Evolutionary conservation across 2,329 filamentous ascomycete genomes (phyloP).

Genomic region (Trichoderma pleuroti): DNA sequence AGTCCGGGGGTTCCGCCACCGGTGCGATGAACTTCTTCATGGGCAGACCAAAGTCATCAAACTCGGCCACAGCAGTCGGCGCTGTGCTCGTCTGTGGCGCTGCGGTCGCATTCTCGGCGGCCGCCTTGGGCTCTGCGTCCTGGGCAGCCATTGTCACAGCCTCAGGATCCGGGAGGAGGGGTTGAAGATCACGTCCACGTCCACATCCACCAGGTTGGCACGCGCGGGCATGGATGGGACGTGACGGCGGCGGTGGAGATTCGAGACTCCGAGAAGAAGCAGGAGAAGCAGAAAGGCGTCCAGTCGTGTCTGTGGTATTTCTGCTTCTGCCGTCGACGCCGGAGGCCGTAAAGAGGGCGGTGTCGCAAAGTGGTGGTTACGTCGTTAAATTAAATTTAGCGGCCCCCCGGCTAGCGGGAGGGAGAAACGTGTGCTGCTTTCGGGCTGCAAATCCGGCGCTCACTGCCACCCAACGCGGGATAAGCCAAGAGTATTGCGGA

Average conservation of each 20-base stretch:
- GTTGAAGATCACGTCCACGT: slow-evolving; percentile 26
- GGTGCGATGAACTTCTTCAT: slow-evolving; percentile 49
- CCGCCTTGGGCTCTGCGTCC: slow-evolving; percentile 28
- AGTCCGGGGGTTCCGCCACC: slow-evolving; percentile 20
- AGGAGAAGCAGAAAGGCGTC: not conserved
- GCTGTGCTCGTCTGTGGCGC: slow-evolving; percentile 26
- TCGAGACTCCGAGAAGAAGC: not conserved
- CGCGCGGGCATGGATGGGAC: slow-evolving; percentile 23
- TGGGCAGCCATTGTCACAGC: slow-evolving; percentile 23
- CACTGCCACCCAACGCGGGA: not conserved
- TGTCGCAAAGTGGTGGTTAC: slow-evolving; percentile 17
- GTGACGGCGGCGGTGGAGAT: slow-evolving; percentile 21
- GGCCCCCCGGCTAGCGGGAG: slow-evolving; percentile 7
- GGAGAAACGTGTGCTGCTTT: not conserved
- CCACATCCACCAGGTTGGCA: slow-evolving; percentile 27
- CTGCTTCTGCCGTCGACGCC: not conserved
- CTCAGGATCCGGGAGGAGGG: slow-evolving; percentile 13
- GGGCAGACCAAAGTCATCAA: slow-evolving; percentile 71
- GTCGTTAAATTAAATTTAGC: slow-evolving; percentile 19
- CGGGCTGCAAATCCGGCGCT: slow-evolving; percentile 21
- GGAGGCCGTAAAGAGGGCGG: slow-evolving; percentile 8
- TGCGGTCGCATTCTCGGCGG: slow-evolving; percentile 16
- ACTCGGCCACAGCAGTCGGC: slow-evolving; percentile 40
- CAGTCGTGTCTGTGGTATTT: not conserved
- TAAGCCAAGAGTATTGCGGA: not conserved